Conservation (phyloP, 768 basidiomycete genomes). For the Chalciporus piperatus region DNA sequence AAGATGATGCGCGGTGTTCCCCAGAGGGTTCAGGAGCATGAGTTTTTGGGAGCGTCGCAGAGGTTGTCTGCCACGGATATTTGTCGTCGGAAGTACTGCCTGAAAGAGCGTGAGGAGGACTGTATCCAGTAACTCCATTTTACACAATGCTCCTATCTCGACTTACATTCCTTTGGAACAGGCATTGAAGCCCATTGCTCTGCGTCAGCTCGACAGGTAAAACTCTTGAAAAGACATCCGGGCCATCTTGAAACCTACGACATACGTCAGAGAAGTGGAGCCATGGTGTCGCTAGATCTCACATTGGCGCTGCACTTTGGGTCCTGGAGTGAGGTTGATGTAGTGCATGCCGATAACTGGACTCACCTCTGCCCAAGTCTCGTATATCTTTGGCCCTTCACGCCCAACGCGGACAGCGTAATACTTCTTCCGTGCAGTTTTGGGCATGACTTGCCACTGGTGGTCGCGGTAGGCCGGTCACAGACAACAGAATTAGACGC, state of each 20-base stretch:
- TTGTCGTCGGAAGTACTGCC: neutral
- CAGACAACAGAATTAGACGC: neutral
- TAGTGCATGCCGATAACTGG: neutral
- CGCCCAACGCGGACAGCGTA: constrained; percentile 63
- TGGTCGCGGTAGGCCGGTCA: neutral
- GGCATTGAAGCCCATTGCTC: constrained; percentile 44
- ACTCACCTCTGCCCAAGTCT: constrained; percentile 59
- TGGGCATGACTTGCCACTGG: constrained; percentile 24
- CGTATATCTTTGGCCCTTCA: constrained; percentile 55
- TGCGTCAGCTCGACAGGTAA: constrained; percentile 42
- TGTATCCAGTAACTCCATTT: neutral
- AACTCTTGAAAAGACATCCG: constrained; percentile 51
- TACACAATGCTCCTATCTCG: neutral
- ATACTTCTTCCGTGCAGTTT: constrained; percentile 39
- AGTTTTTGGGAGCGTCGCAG: neutral
- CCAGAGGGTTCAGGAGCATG: neutral
- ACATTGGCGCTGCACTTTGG: constrained; percentile 49
- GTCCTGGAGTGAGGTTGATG: neutral
- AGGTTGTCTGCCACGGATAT: neutral
- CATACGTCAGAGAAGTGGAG: neutral
- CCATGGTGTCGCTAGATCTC: neutral
- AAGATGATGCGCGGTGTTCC: neutral
- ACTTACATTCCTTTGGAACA: constrained; percentile 17
- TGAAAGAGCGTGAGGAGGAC: constrained; percentile 2
- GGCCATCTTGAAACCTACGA: constrained; percentile 54